Base-by-base conservation (phyloP, 306 rosid genomes). In the Rosa chinensis region DNA sequence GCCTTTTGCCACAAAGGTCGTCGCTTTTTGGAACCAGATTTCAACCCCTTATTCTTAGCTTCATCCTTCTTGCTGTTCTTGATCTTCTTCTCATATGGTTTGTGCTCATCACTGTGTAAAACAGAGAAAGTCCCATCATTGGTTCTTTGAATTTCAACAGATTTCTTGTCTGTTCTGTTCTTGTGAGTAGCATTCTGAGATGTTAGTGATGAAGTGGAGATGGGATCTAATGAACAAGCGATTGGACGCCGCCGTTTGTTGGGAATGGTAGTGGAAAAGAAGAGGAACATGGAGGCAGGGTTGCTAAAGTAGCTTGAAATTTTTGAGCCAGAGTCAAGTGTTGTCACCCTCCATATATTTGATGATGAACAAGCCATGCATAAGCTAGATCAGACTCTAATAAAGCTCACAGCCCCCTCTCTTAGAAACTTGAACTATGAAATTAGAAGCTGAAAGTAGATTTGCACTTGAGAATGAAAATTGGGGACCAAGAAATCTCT, bases 1-100 rank as follows among this genome's bases (percentile, higher is more conserved):
- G 81, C 69, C 80, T 85, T 83, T 79, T 82, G 77, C 91, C 84
- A 80, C 5, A 83, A 58, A 49, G 76, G 81, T 77, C 70, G 84
- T 32, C 63, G 77, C 45, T 81, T 67, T 28, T 45, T 64, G 12
- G 55, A 32, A 42, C 61, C 43, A 12, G 8, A 58, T 66, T 74
- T 78, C 49, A 42, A 66, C 20, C 49, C 50, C 48, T 32, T 63
- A 13, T 40, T 49, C 11, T 53, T 53, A 53, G 52, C 43, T 28
- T 56, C 68, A 21, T 56, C 77, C 67, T 74, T 74, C 42, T 73
- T 39, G 77, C 62, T 68, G 10, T 67, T 35, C 62, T 73, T 40
- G 32, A 68, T 71, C 61, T 52, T 58, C 68, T 32, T 75, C 67
- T 74, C 66, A 44, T 35, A 17, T 20, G 14, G 42, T 25, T 44